Conservation (phyloP, 2,329 filamentous ascomycete species). For the Spiromastix sp. region DNA sequence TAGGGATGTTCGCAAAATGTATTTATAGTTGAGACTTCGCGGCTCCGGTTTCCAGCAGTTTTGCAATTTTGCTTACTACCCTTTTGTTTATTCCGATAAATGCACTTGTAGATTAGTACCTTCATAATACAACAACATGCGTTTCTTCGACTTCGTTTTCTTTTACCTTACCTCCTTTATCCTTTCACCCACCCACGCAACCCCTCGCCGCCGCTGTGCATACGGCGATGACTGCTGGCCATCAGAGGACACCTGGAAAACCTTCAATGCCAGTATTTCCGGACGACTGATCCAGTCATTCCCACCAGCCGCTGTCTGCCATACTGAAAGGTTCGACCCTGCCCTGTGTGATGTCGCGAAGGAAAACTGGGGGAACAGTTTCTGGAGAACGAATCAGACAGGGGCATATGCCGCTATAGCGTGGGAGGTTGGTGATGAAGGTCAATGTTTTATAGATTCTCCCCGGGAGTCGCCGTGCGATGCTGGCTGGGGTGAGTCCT, state of each 20-base stretch:
- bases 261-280: constrained; percentile 11
- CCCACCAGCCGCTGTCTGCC: constrained; percentile 13
- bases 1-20: no score
- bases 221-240: constrained; percentile 14
- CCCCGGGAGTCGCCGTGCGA: constrained; percentile 13
- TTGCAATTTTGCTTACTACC: no score
- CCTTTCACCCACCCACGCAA: background rate
- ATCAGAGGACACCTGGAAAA: constrained; percentile 7
- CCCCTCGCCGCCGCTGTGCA: constrained; percentile 8
- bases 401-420: constrained; percentile 18
- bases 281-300: constrained; percentile 9
- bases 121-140: no score
- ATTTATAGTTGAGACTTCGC: no score
- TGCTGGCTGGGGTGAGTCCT: constrained; percentile 13
- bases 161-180: background rate
- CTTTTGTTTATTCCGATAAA: no score
- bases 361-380: constrained; percentile 12
- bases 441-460: constrained; percentile 20
- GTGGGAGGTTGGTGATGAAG: constrained; percentile 20
- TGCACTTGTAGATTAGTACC: no score
- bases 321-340: constrained; percentile 9
- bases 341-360: constrained; percentile 10
- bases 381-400: constrained; percentile 16
- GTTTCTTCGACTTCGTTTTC: constrained; percentile 3
- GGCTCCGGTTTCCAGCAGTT: no score